Percentiles rank a stretch among this genome's conserved stretches.
These are phyloP conservation scores for Aureobasidium musti DNA, from an alignment of 2,329 filamentous ascomycete species.

Conservation along the genomic window DNA sequence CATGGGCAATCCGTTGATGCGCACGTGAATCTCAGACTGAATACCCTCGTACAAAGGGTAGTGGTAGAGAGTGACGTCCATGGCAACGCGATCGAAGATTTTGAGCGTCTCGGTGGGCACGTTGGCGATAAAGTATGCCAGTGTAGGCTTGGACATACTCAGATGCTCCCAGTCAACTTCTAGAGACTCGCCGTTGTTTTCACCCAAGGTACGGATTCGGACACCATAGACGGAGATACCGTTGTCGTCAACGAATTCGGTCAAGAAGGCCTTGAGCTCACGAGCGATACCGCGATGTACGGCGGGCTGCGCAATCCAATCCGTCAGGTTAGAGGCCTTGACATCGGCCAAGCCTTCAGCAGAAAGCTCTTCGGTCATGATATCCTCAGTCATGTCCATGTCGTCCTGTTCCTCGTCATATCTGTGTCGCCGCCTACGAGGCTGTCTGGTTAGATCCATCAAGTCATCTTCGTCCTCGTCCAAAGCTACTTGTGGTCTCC, in stretches of 20 bases:
- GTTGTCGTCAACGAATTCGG: slow-evolving; percentile 87
- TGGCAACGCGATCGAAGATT: slow-evolving; percentile 93
- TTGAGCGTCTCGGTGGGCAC: slow-evolving; percentile 93
- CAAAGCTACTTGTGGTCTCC: slow-evolving; percentile 69
- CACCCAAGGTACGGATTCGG: slow-evolving; percentile 91
- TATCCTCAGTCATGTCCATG: slow-evolving; percentile 82
- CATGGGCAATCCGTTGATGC: slow-evolving; percentile 91
- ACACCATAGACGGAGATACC: slow-evolving; percentile 93
- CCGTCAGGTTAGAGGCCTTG: slow-evolving; percentile 87
- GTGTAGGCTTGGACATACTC: slow-evolving; percentile 82
- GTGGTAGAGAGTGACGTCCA: slow-evolving; percentile 93
- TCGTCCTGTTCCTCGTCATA: slow-evolving; percentile 96
- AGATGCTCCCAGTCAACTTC: slow-evolving; percentile 96
- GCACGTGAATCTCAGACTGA: slow-evolving; percentile 95
- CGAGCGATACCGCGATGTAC: slow-evolving; percentile 92
- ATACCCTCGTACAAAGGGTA: slow-evolving; percentile 98
- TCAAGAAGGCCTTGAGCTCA: slow-evolving; percentile 97
- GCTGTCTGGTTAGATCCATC: slow-evolving; percentile 81
- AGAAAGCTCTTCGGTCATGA: slow-evolving; percentile 93
- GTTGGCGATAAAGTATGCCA: slow-evolving; percentile 95
- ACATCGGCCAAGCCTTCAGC: slow-evolving; percentile 89
- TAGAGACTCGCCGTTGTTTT: slow-evolving; percentile 92
- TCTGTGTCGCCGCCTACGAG: slow-evolving; percentile 78
- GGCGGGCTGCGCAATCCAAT: slow-evolving; percentile 89
- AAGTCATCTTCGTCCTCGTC: slow-evolving; percentile 81